These are phyloP conservation scores for Clavaria fumosa DNA, from an alignment of 768 basidiomycete genomes.

Conservation along the genomic window DNA sequence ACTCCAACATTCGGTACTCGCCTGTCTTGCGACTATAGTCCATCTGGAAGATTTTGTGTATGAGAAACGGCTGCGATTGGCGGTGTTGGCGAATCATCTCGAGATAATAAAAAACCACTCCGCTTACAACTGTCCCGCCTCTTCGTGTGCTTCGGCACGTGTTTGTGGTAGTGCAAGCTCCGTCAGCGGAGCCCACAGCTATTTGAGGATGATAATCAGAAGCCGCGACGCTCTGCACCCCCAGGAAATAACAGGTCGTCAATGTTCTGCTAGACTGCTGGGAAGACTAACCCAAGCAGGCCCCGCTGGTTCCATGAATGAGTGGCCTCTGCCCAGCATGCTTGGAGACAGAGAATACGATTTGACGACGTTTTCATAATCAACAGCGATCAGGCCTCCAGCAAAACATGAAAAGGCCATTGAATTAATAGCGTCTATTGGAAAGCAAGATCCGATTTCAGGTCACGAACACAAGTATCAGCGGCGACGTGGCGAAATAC, in stretches of 20 bases:
- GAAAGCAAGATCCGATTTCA: background rate
- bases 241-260: background rate
- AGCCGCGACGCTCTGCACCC: conserved; percentile 41
- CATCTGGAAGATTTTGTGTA: conserved; percentile 70
- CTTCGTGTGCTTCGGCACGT: conserved; percentile 48
- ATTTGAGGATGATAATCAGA: conserved; percentile 85
- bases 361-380: conserved; percentile 73
- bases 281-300: conserved; percentile 61
- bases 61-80: conserved; percentile 48
- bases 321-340: conserved; percentile 61
- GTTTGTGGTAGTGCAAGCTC: conserved; percentile 63
- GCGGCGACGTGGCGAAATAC: conserved; percentile 18
- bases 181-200: conserved; percentile 73
- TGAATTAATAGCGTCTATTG: conserved; percentile 54
- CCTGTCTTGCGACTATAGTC: conserved; percentile 69
- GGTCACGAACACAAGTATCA: background rate
- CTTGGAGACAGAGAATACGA: conserved; percentile 55
- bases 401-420: conserved; percentile 52
- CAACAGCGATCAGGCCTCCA: conserved; percentile 61
- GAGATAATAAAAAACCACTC: too few species aligned
- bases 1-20: conserved; percentile 81
- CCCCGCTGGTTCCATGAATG: conserved; percentile 57
- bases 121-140: conserved; percentile 58
- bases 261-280: background rate
- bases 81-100: background rate